A percentile compares a stretch with the other conserved stretches of the same genome.
Evolutionary conservation across 352 stramenopile genomes (phyloP).

Genomic region (Phytophthora sp.): DNA sequence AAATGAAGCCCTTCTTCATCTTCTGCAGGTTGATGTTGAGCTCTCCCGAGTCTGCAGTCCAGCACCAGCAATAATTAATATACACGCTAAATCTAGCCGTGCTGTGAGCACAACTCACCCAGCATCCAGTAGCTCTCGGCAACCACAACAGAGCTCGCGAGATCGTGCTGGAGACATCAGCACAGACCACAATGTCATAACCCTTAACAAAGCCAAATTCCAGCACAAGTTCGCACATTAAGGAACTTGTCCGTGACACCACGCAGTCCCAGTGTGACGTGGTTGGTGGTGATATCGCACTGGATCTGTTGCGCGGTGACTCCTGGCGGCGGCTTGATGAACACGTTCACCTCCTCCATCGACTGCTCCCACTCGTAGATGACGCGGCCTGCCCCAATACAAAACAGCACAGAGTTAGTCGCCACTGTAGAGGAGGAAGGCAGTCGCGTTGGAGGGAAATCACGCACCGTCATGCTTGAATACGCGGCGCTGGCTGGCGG

Average conservation of each 20-base stretch:
- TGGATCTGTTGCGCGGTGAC: conserved; percentile 85
- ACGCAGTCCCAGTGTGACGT: conserved; percentile 91
- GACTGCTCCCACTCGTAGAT: conserved; percentile 99
- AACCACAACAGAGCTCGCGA: conserved; percentile 92
- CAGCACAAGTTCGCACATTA: conserved; percentile 74
- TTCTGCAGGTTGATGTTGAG: conserved; percentile 95
- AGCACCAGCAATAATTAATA: neutral
- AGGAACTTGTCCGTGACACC: conserved; percentile 92
- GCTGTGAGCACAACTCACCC: conserved; percentile 65
- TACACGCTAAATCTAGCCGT: too few relatives aligned
- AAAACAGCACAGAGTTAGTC: neutral
- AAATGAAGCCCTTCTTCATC: conserved; percentile 95
- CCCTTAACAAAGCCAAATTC: neutral
- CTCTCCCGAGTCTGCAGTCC: conserved; percentile 76
- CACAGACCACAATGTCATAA: neutral
- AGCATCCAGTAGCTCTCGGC: conserved; percentile 97
- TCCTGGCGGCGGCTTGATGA: conserved; percentile 90
- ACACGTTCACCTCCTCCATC: conserved; percentile 95
- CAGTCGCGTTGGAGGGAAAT: neutral
- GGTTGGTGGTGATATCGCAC: conserved; percentile 89
- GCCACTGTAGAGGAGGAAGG: neutral
- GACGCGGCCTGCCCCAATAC: conserved; percentile 47
- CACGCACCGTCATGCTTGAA: conserved; percentile 79
- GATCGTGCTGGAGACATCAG: conserved; percentile 76
- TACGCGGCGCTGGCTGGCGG: conserved; percentile 46